These are phyloP conservation scores for Elongisporangium undulatum DNA, from an alignment of 352 stramenopile species.

Conservation along the genomic window DNA sequence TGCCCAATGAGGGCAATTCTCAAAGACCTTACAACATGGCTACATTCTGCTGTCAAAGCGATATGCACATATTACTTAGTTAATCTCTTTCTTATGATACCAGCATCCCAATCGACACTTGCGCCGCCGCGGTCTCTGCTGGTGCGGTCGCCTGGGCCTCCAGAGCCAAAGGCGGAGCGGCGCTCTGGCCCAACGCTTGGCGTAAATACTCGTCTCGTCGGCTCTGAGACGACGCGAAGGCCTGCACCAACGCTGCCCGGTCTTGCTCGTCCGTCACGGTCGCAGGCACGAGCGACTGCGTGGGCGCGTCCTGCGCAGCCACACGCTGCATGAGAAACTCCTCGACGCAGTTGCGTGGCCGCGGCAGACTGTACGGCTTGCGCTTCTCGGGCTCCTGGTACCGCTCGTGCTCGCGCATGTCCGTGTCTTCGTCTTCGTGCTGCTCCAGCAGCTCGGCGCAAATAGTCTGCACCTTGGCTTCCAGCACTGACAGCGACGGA, in stretches of 20 bases:
- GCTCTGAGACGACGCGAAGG: constrained; percentile 27
- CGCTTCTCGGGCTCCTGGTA: constrained; percentile 53
- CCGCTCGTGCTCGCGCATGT: constrained; percentile 9
- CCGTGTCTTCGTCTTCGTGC: not conserved
- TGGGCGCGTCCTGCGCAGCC: constrained; percentile 27
- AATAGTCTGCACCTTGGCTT: constrained; percentile 68
- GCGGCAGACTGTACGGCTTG: constrained; percentile 61
- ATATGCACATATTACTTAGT: constrained; percentile 1
- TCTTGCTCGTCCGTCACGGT: not conserved
- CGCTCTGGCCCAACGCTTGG: constrained; percentile 19
- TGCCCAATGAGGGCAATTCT: too few relatives aligned
- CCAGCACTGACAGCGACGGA: constrained; percentile 65
- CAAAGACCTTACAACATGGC: not conserved
- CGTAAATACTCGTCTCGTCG: constrained; percentile 45
- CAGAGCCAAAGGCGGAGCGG: constrained; percentile 12
- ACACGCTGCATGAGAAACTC: constrained; percentile 31
- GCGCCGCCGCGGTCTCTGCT: constrained; percentile 20
- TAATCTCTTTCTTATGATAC: constrained; percentile 36
- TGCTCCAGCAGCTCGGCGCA: constrained; percentile 30
- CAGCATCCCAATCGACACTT: constrained; percentile 67
- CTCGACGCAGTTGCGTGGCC: constrained; percentile 55
- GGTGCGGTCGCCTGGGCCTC: not conserved
- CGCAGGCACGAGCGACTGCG: constrained; percentile 16
- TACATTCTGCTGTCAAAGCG: not conserved
- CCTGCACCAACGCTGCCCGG: constrained; percentile 15